phyloP scores from a whole-genome alignment of 2,329 filamentous ascomycete genomes.

The Colletotrichum shisoi region DNA sequence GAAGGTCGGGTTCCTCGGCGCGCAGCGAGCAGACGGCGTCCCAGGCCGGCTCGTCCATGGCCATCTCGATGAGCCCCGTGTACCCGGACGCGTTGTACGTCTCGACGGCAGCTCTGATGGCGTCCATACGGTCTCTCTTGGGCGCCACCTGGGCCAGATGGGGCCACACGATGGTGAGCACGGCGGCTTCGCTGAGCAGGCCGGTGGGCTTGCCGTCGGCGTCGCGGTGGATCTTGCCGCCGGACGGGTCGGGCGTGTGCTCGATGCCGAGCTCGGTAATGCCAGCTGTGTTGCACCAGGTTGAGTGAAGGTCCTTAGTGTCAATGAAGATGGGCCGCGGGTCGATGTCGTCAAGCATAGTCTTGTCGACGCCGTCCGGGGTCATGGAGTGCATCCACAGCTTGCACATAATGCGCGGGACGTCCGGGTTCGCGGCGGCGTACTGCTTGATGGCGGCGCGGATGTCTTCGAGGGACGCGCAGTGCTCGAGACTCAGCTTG shows the following conservation, averaged over 20 bases:
- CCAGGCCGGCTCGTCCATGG: slow-evolving; percentile 67
- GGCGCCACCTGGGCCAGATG: slow-evolving; percentile 58
- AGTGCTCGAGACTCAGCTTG: slow-evolving; percentile 59
- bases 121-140: slow-evolving; percentile 57
- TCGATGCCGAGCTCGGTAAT: slow-evolving; percentile 59
- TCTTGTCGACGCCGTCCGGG: slow-evolving; percentile 55
- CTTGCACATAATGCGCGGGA: slow-evolving; percentile 60
- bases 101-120: slow-evolving; percentile 58
- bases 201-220: slow-evolving; percentile 58
- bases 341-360: slow-evolving; percentile 62
- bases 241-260: slow-evolving; percentile 56
- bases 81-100: slow-evolving; percentile 62
- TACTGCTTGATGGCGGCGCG: slow-evolving; percentile 55
- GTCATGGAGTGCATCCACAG: slow-evolving; percentile 65
- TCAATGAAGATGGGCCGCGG: slow-evolving; percentile 64
- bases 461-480: slow-evolving; percentile 60
- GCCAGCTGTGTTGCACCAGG: slow-evolving; percentile 63
- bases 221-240: slow-evolving; percentile 62
- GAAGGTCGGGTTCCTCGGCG: slow-evolving; percentile 47
- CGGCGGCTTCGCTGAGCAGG: slow-evolving; percentile 61
- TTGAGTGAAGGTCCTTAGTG: slow-evolving; percentile 64
- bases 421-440: slow-evolving; percentile 56
- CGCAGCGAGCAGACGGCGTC: slow-evolving; percentile 58
- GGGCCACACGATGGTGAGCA: slow-evolving; percentile 64
- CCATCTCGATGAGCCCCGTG: slow-evolving; percentile 67